Base-by-base conservation (phyloP, 2,329 filamentous ascomycete genomes). In the Beauveria asiatica region DNA sequence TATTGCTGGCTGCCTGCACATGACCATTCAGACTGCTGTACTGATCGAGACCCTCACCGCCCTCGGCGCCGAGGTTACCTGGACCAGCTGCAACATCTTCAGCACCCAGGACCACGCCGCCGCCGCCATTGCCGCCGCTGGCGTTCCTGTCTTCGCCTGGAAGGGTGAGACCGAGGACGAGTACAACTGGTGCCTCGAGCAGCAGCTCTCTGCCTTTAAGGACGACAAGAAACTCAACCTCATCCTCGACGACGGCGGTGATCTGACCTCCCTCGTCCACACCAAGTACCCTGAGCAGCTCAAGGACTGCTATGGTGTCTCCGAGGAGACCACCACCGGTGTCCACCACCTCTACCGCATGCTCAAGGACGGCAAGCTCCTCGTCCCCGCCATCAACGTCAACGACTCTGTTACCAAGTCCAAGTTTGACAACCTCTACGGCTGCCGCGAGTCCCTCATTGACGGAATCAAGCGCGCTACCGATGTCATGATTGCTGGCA, bases 371-470 rank as follows among this genome's bases (percentile, higher is more conserved):
- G 84, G 85, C 76, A 83, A 86, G 78, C 91, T 97, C 67, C 88
- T 96, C 65, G 90, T 96, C 68, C 94, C 94, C 68, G 84, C 93
- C 78, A 91, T 97, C 87, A 99, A 99, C 80, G 93, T 99, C 84
- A 97, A 99, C 83, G 93, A 99, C 87, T 92, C 89, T 62, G 93
- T 99, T 75, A 99, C 94, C 79, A 99, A 97, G 88, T 96, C 92
- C 81, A 99, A 99, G 86, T 99, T 99, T 77, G 94, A 97, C 86
- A 99, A 99, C 88, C 82, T 97, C 67, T 99, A 97, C 86, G 93
- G 94, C 74, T 97, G 94, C 91, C 88, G 92, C 76, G 94, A 97
- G 83, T 97, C 93, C 66, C 89, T 99, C 71, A 87, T 99, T 73
- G 94, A 99, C 78, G 94, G 94, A 77, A 97, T 99, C 87, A 99